Base-by-base conservation (phyloP, 768 basidiomycete genomes). In the Termitomyces sp. region DNA sequence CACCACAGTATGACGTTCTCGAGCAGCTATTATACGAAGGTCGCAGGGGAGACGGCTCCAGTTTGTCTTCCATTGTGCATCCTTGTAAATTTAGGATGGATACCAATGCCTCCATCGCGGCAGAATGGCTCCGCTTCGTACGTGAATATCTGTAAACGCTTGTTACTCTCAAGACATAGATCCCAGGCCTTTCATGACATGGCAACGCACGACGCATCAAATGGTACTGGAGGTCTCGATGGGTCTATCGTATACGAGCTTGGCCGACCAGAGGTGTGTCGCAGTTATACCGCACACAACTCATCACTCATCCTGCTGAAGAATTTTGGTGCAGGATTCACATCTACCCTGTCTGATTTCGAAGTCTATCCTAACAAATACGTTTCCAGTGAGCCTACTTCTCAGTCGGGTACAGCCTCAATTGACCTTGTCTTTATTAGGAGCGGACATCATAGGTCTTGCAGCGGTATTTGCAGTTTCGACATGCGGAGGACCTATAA, bases 321-420 rank as follows among this genome's bases (percentile, higher is more conserved):
- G 81, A 82, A 81, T 65, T 75, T 78, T 59, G 79, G 80, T 39
- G 67, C 70, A 39, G 81, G 79, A 55, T 78, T 81, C 63, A 76
- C 71, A 48, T 70, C 75, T 59, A 77, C 78, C 6, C 60, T 76
- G 22, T 69, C 69, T 34, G 78, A 80, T 64, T 78, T 81, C 55
- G 69, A 71, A 56, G 64, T 67, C 6, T 78, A 73, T 52, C 74
- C 76, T 8, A 80, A 76, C 55, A 76, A 75, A 72, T 73, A 76
- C 52, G 66, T 80, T 20, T 78, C 78, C 30, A 70, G 81, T 79
- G 55, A 50, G 76, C 72, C 39, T 16, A n/a, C 37, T 41, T 7
- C 51, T 18, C 11, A 8, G 33, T 27, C 34, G 27, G 11, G n/a
- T 18, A 30, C 18, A 24, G 59, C 33, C 34, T 34, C 54, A 34